A percentile compares a stretch with the other conserved stretches of the same genome.
These are phyloP conservation scores for Paramyrothecium roridum DNA, from an alignment of 2,329 filamentous ascomycete genomes.

Conservation along the genomic window DNA sequence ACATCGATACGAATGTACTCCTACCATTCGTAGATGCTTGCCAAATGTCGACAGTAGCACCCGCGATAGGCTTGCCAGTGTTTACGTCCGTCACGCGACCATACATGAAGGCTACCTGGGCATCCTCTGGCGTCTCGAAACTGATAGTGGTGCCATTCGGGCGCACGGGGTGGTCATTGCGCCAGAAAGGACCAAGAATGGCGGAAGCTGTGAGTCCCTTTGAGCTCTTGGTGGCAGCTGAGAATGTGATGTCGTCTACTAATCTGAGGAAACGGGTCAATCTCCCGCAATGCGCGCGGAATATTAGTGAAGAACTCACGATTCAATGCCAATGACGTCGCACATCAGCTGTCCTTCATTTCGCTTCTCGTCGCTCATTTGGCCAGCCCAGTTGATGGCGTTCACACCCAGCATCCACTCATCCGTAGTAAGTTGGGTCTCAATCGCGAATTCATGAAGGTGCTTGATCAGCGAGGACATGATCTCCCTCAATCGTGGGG, in stretches of 20 bases:
- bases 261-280: constrained; percentile 33
- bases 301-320: constrained; percentile 27
- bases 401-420: constrained; percentile 73
- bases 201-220: constrained; percentile 65
- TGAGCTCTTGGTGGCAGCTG: constrained; percentile 39
- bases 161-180: constrained; percentile 66
- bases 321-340: constrained; percentile 73
- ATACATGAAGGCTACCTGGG: constrained; percentile 60
- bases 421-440: constrained; percentile 74
- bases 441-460: constrained; percentile 77
- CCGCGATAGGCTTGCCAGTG: constrained; percentile 62
- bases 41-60: constrained; percentile 73
- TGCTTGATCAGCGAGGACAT: constrained; percentile 68
- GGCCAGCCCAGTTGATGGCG: constrained; percentile 58
- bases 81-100: constrained; percentile 53
- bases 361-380: constrained; percentile 64
- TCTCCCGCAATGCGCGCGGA: not conserved
- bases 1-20: constrained; percentile 1
- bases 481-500: constrained; percentile 65
- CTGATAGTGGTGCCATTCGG: constrained; percentile 69
- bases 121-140: constrained; percentile 43
- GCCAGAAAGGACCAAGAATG: constrained; percentile 84
- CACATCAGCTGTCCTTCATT: constrained; percentile 73
- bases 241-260: constrained; percentile 79
- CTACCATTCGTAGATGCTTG: constrained; percentile 70